Conservation (phyloP, 306 rosid genomes). For the Fragaria nilgerrensis region DNA sequence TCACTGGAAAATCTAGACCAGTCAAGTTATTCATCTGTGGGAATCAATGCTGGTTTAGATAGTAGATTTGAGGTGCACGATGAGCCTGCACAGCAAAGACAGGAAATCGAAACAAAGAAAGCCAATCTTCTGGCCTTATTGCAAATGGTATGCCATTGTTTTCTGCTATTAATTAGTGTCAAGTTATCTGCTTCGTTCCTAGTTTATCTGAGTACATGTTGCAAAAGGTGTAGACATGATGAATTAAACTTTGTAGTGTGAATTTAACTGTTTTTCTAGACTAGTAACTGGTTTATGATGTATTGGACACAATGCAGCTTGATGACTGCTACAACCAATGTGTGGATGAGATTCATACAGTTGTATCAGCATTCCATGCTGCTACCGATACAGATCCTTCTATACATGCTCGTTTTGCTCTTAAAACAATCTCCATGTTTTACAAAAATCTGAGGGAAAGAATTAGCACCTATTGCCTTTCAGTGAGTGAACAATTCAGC, state of each 20-base stretch:
- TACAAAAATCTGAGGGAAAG: conserved; percentile 75
- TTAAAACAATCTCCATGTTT: conserved; percentile 48
- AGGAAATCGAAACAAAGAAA: conserved; percentile 52
- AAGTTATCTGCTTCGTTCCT: not conserved
- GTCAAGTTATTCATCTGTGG: conserved; percentile 27
- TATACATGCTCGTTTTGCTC: conserved; percentile 67
- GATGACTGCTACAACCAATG: conserved; percentile 73
- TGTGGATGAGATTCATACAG: conserved; percentile 79
- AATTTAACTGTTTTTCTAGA: not conserved
- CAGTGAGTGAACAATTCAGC: conserved; percentile 45
- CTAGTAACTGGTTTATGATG: not conserved
- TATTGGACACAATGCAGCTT: conserved; percentile 41
- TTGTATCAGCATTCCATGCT: conserved; percentile 76
- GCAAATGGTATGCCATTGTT: conserved; percentile 55
- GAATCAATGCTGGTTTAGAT: conserved; percentile 23
- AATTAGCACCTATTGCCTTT: conserved; percentile 61
- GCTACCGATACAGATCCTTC: conserved; percentile 79
- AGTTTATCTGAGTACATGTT: not conserved
- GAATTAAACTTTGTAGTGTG: not conserved
- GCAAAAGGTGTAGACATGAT: not conserved
- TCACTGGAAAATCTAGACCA: conserved; percentile 54
- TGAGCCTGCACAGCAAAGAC: conserved; percentile 36
- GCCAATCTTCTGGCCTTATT: conserved; percentile 65
- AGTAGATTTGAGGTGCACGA: conserved; percentile 29
- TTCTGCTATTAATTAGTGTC: not conserved